Evolutionary conservation across 192 early-diverging fungal genomes (phyloP), one percentile per base, ranked within the genome.

Genomic region (Gonapodya sp.): DNA sequence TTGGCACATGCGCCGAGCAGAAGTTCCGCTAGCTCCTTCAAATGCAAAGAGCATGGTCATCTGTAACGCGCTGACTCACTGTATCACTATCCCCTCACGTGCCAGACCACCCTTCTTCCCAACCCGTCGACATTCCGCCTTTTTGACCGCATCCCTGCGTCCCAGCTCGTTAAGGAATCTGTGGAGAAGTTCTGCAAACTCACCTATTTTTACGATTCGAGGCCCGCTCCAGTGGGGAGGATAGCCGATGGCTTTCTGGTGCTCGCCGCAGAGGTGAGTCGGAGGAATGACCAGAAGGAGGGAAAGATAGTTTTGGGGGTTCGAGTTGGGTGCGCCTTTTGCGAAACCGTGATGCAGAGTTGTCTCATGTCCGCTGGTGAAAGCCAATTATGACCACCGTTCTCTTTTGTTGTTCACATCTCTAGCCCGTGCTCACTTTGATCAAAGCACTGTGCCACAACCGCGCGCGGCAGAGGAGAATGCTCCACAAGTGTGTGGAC

Each of bases 371-470:
- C 18, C 18, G 34, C 30, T 14, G 14, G 64, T 30, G 16, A 72
- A 72, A 30, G 30, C 16, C 64, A 72, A 72, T 16, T 72, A 18
- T 30, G 30, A 72, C 64, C 64, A 72, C 64, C 30, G 64, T 30
- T 72, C 16, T 72, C 64, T 18, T 16, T 30, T 16, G 64, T 72
- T 30, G 16, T 30, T 30, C 64, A 18, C 30, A 2, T 75, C 78
- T 0, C 24, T 73, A 91, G 84, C 86, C 89, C 0, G 87, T 92
- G 82, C 81, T 85, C n/a, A 86, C 88, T 73, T 84, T 85, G 1
- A 81, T 89, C 33, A 86, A 86, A 79, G 86, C 90, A 31, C 83
- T 87, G 30, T 90, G 89, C 18, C 88, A 89, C 73, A 93, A 93
- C 37, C 87, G 90, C 2, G 84, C 91, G 30, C 84, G 92, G 0